Evolutionary conservation across 305 asterid species (phyloP).

Genomic region (Ajuga reptans): DNA sequence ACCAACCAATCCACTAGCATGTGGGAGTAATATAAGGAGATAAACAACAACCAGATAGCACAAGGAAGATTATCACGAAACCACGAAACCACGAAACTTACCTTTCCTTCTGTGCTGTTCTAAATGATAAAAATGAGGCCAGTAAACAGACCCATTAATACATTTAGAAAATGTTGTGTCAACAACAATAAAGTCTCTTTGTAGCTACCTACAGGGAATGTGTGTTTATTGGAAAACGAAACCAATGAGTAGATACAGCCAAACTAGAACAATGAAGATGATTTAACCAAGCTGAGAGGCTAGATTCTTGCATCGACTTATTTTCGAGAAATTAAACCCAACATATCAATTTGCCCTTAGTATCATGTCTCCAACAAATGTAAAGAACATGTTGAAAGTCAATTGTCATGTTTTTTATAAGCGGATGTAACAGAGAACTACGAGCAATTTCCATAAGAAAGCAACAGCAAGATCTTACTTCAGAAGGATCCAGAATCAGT

Average conservation of each 20-base stretch:
- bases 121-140: not conserved
- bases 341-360: constrained; percentile 1
- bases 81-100: not conserved
- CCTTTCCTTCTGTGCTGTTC: not conserved
- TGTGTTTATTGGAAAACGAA: not conserved
- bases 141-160: not conserved
- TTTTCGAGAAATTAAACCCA: not conserved
- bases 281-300: not conserved
- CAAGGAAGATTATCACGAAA: not conserved
- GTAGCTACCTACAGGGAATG: not conserved
- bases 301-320: not conserved
- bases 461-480: constrained; percentile 43
- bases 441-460: not conserved
- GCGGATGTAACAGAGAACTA: not conserved
- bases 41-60: not conserved
- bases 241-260: not conserved
- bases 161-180: not conserved
- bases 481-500: constrained; percentile 70
- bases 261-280: not conserved
- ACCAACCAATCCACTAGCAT: not conserved
- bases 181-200: not conserved
- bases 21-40: not conserved
- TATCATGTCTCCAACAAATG: not conserved
- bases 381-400: not conserved
- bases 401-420: not conserved